Evolutionary conservation across 257 asterid species (phyloP).

Genomic region (Eustoma russellianum): DNA sequence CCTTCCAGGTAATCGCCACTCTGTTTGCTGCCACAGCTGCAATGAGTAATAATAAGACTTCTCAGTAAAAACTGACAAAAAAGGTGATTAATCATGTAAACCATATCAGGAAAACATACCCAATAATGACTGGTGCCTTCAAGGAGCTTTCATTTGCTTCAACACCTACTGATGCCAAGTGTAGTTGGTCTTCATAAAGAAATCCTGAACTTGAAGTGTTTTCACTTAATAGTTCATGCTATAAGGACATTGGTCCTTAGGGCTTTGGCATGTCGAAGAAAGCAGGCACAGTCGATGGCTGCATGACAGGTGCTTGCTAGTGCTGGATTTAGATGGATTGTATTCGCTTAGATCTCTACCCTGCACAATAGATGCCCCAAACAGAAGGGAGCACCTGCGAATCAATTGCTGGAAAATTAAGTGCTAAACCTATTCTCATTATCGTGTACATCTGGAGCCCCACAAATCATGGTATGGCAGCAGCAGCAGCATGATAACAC

Average conservation of each 20-base stretch:
- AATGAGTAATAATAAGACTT: slow-evolving; percentile 10
- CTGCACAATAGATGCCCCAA: slow-evolving; percentile 80
- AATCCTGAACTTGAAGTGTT: slow-evolving; percentile 71
- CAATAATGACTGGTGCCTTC: slow-evolving; percentile 49
- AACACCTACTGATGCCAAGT: slow-evolving; percentile 39
- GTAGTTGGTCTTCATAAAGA: slow-evolving; percentile 66
- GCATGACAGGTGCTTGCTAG: slow-evolving; percentile 57
- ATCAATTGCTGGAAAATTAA: slow-evolving; percentile 62
- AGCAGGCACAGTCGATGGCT: slow-evolving; percentile 51
- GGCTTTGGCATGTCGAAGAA: slow-evolving; percentile 41
- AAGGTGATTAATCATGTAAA: slow-evolving; percentile 1
- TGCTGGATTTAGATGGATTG: slow-evolving; percentile 57
- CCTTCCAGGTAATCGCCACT: slow-evolving; percentile 65
- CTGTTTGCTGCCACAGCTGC: slow-evolving; percentile 83
- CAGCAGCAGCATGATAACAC: no score
- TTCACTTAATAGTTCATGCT: slow-evolving; percentile 34
- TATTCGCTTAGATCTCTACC: slow-evolving; percentile 69
- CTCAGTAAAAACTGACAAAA: not conserved
- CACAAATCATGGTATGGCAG: not conserved
- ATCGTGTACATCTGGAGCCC: not conserved
- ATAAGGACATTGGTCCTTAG: slow-evolving; percentile 66
- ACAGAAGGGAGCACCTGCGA: slow-evolving; percentile 75
- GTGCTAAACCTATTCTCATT: slow-evolving; percentile 39
- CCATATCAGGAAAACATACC: slow-evolving; percentile 26
- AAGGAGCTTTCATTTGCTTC: slow-evolving; percentile 27